A percentile compares a stretch with the other conserved stretches of the same genome.
These are phyloP conservation scores for Trifolium pratense DNA, from an alignment of 306 rosid species.

Conservation along the genomic window DNA sequence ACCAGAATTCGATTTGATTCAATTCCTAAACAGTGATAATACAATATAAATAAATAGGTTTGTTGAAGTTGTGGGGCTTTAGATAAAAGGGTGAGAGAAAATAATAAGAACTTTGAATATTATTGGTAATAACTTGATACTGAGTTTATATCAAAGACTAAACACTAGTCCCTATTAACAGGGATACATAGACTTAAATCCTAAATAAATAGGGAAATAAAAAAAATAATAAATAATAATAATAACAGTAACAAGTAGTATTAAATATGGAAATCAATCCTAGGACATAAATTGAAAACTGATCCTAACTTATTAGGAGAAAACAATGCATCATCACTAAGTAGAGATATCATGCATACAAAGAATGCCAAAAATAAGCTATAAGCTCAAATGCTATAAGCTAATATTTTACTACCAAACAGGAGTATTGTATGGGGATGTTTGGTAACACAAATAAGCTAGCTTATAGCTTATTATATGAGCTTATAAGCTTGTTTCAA, in stretches of 20 bases:
- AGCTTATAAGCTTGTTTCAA: too few species aligned
- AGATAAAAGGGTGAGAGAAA: neutral
- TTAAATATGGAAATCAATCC: neutral
- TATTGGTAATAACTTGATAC: neutral
- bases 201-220: neutral
- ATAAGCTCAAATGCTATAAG: too few species aligned
- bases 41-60: neutral
- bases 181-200: neutral
- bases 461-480: too few species aligned
- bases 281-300: constrained; percentile 3
- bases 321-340: neutral
- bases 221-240: neutral
- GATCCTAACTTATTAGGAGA: neutral
- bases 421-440: too few species aligned
- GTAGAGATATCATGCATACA: constrained; percentile 30
- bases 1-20: constrained; percentile 7
- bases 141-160: neutral
- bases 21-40: neutral
- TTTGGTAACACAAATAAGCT: too few species aligned
- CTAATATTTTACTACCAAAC: too few species aligned
- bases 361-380: neutral
- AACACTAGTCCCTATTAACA: neutral
- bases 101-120: neutral
- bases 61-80: neutral
- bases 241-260: neutral